Percentiles rank a stretch among this genome's conserved stretches.
Conservation (phyloP, 2,329 filamentous ascomycete genomes). For the Cladosporium oxysporum region DNA sequence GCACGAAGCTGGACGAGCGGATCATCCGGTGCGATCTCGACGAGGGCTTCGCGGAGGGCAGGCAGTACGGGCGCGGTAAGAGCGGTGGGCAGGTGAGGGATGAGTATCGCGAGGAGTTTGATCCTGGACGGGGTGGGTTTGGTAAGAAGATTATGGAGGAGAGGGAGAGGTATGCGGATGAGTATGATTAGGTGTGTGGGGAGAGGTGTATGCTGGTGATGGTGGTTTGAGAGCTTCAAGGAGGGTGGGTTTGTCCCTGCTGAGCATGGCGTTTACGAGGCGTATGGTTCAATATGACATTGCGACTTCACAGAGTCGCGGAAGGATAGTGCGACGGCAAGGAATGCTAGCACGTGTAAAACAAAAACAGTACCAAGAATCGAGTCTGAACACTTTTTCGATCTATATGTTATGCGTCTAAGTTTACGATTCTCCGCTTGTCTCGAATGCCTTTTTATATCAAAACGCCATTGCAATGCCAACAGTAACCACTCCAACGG, state of each 20-base stretch:
- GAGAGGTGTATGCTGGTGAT: background rate
- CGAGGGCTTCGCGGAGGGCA: conserved; percentile 91
- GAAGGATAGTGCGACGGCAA: background rate
- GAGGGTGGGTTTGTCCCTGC: background rate
- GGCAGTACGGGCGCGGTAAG: conserved; percentile 92
- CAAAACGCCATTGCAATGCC: conserved; percentile 2
- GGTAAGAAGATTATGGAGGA: conserved; percentile 52
- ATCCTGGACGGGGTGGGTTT: conserved; percentile 87
- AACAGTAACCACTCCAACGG: background rate
- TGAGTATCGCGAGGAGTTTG: conserved; percentile 95
- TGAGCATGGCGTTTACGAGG: conserved; percentile 10
- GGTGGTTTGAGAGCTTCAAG: background rate
- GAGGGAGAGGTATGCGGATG: conserved; percentile 31
- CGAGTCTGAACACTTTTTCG: background rate
- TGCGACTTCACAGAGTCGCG: background rate
- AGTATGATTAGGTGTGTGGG: conserved; percentile 23
- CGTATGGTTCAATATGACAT: background rate
- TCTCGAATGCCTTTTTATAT: background rate
- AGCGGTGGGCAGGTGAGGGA: conserved; percentile 95
- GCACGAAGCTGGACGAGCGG: conserved; percentile 95
- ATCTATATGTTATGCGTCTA: background rate
- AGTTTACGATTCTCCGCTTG: background rate
- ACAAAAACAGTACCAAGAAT: background rate
- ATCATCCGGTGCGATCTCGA: conserved; percentile 95
- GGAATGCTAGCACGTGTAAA: conserved; percentile 1